These are phyloP conservation scores for Zymoseptoria passerinii DNA, from an alignment of 2,329 filamentous ascomycete genomes.

Conservation along the genomic window DNA sequence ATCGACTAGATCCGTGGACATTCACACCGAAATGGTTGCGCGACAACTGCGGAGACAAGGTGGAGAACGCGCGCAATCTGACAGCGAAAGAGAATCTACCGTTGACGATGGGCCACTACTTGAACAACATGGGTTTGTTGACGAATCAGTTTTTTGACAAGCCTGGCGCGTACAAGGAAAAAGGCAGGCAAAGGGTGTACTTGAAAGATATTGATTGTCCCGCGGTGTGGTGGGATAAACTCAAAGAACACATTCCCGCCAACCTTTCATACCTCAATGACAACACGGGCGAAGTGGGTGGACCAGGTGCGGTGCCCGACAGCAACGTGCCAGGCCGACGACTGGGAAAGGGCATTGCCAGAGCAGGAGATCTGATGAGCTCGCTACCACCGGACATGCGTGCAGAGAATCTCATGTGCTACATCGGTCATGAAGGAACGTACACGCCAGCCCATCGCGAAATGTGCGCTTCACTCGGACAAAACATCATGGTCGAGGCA, in stretches of 20 bases:
- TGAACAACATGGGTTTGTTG: conserved; percentile 76
- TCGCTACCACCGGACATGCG: conserved; percentile 79
- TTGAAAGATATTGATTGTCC: conserved; percentile 97
- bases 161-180: conserved; percentile 65
- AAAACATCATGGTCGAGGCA: conserved; percentile 97
- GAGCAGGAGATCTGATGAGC: conserved; percentile 90
- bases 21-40: conserved; percentile 78
- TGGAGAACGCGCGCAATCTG: conserved; percentile 79
- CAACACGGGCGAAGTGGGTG: conserved; percentile 52
- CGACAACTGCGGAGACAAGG: conserved; percentile 67
- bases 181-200: conserved; percentile 77
- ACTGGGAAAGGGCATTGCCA: conserved; percentile 53
- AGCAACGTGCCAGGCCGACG: conserved; percentile 35
- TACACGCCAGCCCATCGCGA: conserved; percentile 92
- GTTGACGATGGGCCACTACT: conserved; percentile 82
- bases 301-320: conserved; percentile 47
- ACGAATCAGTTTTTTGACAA: conserved; percentile 68
- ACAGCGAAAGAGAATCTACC: conserved; percentile 63
- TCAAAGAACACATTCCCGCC: conserved; percentile 69
- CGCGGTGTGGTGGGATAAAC: conserved; percentile 69
- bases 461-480: conserved; percentile 93
- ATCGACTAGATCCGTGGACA: conserved; percentile 62
- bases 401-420: conserved; percentile 96
- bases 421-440: conserved; percentile 93
- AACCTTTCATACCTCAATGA: conserved; percentile 88